Percentiles rank a stretch among this genome's conserved stretches.
Evolutionary conservation across 2,329 filamentous ascomycete species (phyloP).

Genomic region (Nakataea oryzae): DNA sequence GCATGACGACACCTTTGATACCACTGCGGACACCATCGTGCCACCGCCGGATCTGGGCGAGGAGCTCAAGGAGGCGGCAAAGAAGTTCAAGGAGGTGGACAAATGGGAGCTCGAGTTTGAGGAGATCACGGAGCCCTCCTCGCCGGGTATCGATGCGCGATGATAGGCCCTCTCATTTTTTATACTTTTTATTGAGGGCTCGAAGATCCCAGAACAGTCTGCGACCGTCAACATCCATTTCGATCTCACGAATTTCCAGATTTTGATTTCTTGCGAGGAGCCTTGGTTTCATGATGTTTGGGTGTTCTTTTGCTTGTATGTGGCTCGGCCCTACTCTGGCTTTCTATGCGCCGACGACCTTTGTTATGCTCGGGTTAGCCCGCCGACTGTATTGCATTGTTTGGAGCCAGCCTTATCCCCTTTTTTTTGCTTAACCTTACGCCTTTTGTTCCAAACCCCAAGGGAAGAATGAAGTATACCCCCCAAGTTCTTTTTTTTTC

Average conservation of each 20-base stretch:
- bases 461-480: neutral
- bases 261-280: neutral
- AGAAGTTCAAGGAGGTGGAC: conserved; percentile 61
- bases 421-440: neutral
- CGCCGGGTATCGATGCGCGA: conserved; percentile 23
- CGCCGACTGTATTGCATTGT: neutral
- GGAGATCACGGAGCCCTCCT: conserved; percentile 46
- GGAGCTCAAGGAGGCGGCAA: conserved; percentile 47
- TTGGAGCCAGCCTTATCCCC: neutral
- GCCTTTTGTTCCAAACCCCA: neutral
- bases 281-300: neutral
- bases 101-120: conserved; percentile 59
- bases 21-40: conserved; percentile 15
- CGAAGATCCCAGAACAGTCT: neutral
- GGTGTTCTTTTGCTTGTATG: neutral
- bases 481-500: neutral
- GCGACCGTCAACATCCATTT: neutral
- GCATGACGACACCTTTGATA: conserved; percentile 33
- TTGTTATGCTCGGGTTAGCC: neutral
- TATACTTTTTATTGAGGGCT: no score
- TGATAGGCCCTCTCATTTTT: neutral
- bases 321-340: neutral
- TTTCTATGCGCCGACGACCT: neutral
- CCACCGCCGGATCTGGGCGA: conserved; percentile 29
- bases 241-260: neutral